These are phyloP conservation scores for Talaromyces sp. DNA, from an alignment of 2,329 filamentous ascomycete genomes.

Conservation along the genomic window DNA sequence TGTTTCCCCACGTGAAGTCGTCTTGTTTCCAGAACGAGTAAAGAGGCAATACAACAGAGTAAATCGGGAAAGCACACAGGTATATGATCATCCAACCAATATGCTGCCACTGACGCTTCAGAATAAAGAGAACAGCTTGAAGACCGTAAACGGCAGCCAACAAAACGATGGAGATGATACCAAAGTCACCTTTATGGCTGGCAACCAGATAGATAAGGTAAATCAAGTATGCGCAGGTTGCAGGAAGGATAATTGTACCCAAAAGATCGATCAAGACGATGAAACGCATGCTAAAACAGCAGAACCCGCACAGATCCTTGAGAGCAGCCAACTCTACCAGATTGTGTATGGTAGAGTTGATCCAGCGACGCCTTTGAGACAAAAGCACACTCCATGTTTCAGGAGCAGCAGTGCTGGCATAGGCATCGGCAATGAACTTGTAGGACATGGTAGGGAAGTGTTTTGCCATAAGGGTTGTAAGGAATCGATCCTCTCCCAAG, in stretches of 20 bases:
- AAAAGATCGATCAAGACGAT: conserved; percentile 92
- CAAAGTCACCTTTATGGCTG: conserved; percentile 69
- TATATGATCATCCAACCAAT: conserved; percentile 99
- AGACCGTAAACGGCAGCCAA: conserved; percentile 90
- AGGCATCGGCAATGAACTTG: conserved; percentile 93
- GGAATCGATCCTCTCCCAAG: conserved; percentile 92
- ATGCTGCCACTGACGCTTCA: conserved; percentile 97
- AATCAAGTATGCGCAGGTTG: conserved; percentile 79
- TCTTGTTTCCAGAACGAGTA: conserved; percentile 99
- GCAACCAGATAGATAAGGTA: conserved; percentile 83
- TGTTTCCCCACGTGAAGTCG: conserved; percentile 98
- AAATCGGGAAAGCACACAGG: conserved; percentile 89
- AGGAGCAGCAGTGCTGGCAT: conserved; percentile 88
- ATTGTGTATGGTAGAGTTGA: conserved; percentile 98
- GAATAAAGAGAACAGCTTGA: conserved; percentile 91
- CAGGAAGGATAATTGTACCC: conserved; percentile 86
- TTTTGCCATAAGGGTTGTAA: conserved; percentile 97
- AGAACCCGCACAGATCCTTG: conserved; percentile 96
- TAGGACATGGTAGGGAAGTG: conserved; percentile 93
- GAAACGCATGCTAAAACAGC: conserved; percentile 97
- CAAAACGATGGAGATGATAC: conserved; percentile 82
- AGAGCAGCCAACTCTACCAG: conserved; percentile 84
- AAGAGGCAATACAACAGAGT: conserved; percentile 82
- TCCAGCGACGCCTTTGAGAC: conserved; percentile 98
- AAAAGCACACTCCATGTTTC: conserved; percentile 91